A percentile compares a stretch with the other conserved stretches of the same genome.
These are phyloP conservation scores for Phytophthora pini DNA, from an alignment of 352 stramenopile genomes.

Conservation along the genomic window DNA sequence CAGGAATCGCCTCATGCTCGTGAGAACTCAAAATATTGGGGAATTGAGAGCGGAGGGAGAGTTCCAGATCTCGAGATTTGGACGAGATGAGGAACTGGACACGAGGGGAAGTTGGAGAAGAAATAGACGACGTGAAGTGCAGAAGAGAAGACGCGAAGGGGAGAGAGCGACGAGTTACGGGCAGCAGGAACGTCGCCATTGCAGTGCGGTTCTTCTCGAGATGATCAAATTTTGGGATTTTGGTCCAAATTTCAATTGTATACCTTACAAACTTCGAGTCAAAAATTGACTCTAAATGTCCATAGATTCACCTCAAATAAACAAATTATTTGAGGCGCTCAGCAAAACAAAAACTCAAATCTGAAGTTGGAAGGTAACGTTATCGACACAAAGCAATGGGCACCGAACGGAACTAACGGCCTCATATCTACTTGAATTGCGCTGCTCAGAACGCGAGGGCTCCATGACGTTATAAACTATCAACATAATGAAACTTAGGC, in stretches of 20 bases:
- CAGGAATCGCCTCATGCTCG: slow-evolving; percentile 38
- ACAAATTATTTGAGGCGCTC: too few relatives aligned
- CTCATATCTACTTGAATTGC: background rate
- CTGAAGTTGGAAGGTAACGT: too few relatives aligned
- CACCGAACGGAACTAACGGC: too few relatives aligned
- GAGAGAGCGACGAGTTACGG: slow-evolving; percentile 43
- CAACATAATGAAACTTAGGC: background rate
- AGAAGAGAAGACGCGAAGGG: slow-evolving; percentile 33
- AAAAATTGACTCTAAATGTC: too few relatives aligned
- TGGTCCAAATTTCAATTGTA: too few relatives aligned
- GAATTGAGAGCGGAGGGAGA: slow-evolving; percentile 29
- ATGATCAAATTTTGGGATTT: too few relatives aligned
- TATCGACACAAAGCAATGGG: too few relatives aligned
- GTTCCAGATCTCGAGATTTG: slow-evolving; percentile 32
- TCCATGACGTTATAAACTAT: background rate
- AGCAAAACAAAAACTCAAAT: too few relatives aligned
- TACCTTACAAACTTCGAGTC: too few relatives aligned
- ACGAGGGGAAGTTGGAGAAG: background rate
- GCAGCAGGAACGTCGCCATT: slow-evolving; percentile 46
- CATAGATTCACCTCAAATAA: too few relatives aligned
- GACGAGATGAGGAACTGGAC: slow-evolving; percentile 30
- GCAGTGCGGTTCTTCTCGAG: too few relatives aligned
- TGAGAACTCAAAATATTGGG: slow-evolving; percentile 39
- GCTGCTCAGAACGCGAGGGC: background rate
- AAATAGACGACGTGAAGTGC: slow-evolving; percentile 9